Percentiles rank a stretch among this genome's conserved stretches.
phyloP scores from a whole-genome alignment of 2,329 filamentous ascomycete species.

The Anthostomella pinea region DNA sequence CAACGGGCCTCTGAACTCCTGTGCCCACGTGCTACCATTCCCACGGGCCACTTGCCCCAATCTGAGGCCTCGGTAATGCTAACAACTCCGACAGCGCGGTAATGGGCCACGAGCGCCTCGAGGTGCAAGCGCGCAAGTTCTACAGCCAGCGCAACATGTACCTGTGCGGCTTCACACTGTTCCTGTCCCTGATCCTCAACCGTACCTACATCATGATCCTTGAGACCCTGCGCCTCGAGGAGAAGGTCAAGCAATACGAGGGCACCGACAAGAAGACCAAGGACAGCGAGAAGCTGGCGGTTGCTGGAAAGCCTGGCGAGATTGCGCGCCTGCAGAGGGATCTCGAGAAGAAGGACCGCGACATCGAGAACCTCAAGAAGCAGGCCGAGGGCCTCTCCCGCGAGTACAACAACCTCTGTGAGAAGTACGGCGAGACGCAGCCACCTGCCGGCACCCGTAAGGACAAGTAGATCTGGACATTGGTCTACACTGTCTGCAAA shows the following conservation, averaged over 20 bases:
- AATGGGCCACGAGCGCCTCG: constrained; percentile 90
- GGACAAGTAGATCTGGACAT: constrained; percentile 49
- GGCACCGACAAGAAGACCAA: constrained; percentile 59
- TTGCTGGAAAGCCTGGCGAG: constrained; percentile 72
- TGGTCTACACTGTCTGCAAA: too few relatives aligned
- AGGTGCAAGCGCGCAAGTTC: constrained; percentile 99
- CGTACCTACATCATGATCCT: constrained; percentile 98
- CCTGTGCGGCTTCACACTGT: constrained; percentile 97
- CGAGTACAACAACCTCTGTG: constrained; percentile 83
- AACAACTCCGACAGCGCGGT: constrained; percentile 48
- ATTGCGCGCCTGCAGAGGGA: constrained; percentile 68
- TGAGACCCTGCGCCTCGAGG: constrained; percentile 85
- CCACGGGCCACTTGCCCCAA: too few relatives aligned
- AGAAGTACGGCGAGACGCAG: constrained; percentile 68
- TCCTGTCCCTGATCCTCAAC: constrained; percentile 98
- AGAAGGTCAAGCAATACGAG: constrained; percentile 83
- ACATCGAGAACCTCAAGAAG: constrained; percentile 87
- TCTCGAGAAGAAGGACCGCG: constrained; percentile 74
- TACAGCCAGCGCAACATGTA: constrained; percentile 99
- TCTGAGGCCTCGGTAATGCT: constrained; percentile 5
- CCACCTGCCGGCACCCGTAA: constrained; percentile 55
- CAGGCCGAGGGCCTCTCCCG: constrained; percentile 78
- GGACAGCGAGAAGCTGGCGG: constrained; percentile 68
- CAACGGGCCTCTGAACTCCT: too few relatives aligned
- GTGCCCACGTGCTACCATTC: too few relatives aligned